These are phyloP conservation scores for Yamadazyma trypodendri DNA, from an alignment of 1,139 yeast species.

Conservation along the genomic window DNA sequence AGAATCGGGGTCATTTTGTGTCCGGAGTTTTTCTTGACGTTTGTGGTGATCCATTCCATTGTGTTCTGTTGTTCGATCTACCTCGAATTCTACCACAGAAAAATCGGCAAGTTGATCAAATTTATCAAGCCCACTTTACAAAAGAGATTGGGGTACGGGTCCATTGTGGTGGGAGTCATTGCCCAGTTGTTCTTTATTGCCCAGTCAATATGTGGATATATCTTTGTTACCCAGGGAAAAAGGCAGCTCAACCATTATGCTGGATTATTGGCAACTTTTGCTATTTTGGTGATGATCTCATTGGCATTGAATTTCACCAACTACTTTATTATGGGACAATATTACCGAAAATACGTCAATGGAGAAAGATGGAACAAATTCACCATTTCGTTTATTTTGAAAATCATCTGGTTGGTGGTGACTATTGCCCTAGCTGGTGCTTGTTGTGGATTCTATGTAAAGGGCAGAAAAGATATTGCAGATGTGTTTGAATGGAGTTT, in stretches of 20 bases:
- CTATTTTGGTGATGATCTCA: slow-evolving; percentile 23
- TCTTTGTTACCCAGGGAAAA: slow-evolving; percentile 19
- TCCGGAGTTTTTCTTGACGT: slow-evolving; percentile 26
- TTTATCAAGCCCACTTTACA: slow-evolving; percentile 28
- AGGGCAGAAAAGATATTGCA: slow-evolving; percentile 18
- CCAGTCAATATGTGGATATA: slow-evolving; percentile 23
- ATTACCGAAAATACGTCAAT: slow-evolving; percentile 29
- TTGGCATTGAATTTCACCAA: slow-evolving; percentile 28
- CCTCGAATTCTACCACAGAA: slow-evolving; percentile 30
- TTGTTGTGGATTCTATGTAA: slow-evolving; percentile 29
- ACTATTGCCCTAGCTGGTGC: slow-evolving; percentile 27
- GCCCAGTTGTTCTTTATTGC: slow-evolving; percentile 27
- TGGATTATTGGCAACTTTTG: slow-evolving; percentile 27
- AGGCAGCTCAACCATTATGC: slow-evolving; percentile 24
- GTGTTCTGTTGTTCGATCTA: slow-evolving; percentile 27
- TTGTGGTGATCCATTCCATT: slow-evolving; percentile 24
- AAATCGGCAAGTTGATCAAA: slow-evolving; percentile 31
- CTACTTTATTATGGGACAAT: slow-evolving; percentile 34
- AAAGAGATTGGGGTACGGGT: slow-evolving; percentile 26
- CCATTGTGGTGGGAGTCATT: slow-evolving; percentile 23
- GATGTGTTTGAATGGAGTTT: slow-evolving; percentile 36
- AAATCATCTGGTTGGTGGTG: slow-evolving; percentile 30
- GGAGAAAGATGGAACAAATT: slow-evolving; percentile 32
- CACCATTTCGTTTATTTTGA: slow-evolving; percentile 31
- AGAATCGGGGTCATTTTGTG: slow-evolving; percentile 27